Evolutionary conservation across 768 basidiomycete species (phyloP).

Genomic region (Steccherinum ochraceum): DNA sequence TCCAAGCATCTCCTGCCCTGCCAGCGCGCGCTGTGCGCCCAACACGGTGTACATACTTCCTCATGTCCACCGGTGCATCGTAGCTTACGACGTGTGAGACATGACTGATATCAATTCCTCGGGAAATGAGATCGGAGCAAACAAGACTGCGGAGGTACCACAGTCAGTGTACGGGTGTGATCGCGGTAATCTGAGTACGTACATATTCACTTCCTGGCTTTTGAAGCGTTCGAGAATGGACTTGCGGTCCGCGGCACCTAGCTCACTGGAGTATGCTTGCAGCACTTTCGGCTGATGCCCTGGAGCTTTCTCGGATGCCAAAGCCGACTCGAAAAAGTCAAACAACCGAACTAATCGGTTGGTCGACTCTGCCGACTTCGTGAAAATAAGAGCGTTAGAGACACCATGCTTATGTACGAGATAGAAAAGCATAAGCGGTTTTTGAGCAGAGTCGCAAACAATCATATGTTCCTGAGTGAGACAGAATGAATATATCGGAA

Average conservation of each 20-base stretch:
- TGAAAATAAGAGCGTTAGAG: slow-evolving; percentile 81
- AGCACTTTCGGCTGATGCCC: slow-evolving; percentile 29
- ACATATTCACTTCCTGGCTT: slow-evolving; percentile 79
- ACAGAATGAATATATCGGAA: too few species aligned
- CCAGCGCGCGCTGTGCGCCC: slow-evolving; percentile 96
- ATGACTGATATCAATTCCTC: slow-evolving; percentile 91
- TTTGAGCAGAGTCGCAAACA: slow-evolving; percentile 68
- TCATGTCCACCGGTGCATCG: slow-evolving; percentile 94
- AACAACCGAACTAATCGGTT: slow-evolving; percentile 75
- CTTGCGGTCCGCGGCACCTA: slow-evolving; percentile 66
- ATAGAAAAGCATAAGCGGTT: slow-evolving; percentile 86
- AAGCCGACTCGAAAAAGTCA: slow-evolving; percentile 61
- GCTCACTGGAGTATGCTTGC: slow-evolving; percentile 84
- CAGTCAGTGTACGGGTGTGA: slow-evolving; percentile 4
- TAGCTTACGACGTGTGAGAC: slow-evolving; percentile 94
- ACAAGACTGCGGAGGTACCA: slow-evolving; percentile 54
- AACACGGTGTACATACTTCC: slow-evolving; percentile 96
- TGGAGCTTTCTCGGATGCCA: slow-evolving; percentile 13
- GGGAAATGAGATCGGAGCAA: slow-evolving; percentile 94
- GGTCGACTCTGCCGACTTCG: slow-evolving; percentile 94
- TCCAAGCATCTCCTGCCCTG: slow-evolving; percentile 85
- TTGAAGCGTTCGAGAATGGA: slow-evolving; percentile 76
- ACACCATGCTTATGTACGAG: slow-evolving; percentile 62
- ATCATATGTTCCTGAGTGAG: slow-evolving; percentile 77
- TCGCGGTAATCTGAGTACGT: slow-evolving; percentile 20